Conservation (phyloP, 257 asterid species). For the Cinchona pubescens region DNA sequence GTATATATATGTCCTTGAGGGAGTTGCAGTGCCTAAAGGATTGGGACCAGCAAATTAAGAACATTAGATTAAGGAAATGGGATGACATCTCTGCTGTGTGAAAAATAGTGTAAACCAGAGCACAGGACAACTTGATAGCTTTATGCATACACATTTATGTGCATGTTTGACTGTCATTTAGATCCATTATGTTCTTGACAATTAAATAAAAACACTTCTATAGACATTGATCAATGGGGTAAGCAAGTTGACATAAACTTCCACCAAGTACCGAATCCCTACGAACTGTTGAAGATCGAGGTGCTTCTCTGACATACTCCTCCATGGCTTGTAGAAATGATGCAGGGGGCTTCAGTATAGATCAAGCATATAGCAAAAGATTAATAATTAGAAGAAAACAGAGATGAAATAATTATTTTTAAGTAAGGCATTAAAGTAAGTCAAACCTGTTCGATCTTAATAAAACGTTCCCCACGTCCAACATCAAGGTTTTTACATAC, state of each 20-base stretch:
- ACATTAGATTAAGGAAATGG: neutral
- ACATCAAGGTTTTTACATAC: slow-evolving; percentile 79
- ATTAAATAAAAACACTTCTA: neutral
- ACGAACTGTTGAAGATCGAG: slow-evolving; percentile 72
- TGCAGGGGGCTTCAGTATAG: slow-evolving; percentile 75
- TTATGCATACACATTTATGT: neutral
- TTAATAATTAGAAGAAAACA: neutral
- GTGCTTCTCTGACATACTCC: slow-evolving; percentile 94
- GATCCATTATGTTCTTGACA: neutral
- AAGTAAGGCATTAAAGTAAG: slow-evolving; percentile 10
- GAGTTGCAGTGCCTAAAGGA: neutral
- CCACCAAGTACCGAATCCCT: slow-evolving; percentile 66
- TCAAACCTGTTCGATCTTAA: slow-evolving; percentile 94
- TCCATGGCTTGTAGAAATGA: slow-evolving; percentile 98
- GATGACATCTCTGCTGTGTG: neutral
- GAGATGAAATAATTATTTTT: neutral
- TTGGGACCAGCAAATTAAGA: neutral
- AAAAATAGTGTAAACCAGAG: neutral
- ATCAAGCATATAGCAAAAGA: slow-evolving; percentile 22
- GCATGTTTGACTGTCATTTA: neutral
- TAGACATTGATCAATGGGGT: neutral
- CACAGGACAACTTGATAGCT: neutral
- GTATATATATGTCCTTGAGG: neutral
- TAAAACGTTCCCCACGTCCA: slow-evolving; percentile 88
- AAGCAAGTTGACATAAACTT: slow-evolving; percentile 15